phyloP scores from a whole-genome alignment of 495 filamentous ascomycete genomes.

The Neurospora sp. region DNA sequence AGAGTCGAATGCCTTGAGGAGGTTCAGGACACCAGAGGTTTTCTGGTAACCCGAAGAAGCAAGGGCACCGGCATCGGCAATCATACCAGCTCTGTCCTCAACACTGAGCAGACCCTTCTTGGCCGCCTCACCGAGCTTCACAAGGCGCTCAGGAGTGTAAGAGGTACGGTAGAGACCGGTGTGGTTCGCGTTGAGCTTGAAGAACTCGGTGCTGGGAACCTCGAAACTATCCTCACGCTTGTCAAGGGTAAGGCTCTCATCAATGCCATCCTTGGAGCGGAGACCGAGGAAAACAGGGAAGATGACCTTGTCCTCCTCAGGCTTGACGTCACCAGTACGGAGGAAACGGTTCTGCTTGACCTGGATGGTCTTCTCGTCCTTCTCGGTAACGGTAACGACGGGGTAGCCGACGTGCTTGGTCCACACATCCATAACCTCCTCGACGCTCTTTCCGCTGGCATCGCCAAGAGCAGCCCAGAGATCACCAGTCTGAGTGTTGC shows the following conservation, averaged over 20 bases:
- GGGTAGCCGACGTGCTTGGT: slow-evolving; percentile 70
- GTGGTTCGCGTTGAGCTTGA: slow-evolving; percentile 71
- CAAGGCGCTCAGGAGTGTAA: slow-evolving; percentile 56
- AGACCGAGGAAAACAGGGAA: slow-evolving; percentile 65
- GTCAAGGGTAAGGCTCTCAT: slow-evolving; percentile 52
- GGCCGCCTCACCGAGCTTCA: slow-evolving; percentile 72
- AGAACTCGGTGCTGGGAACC: slow-evolving; percentile 55
- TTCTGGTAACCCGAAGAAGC: slow-evolving; percentile 85
- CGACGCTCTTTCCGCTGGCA: slow-evolving; percentile 83
- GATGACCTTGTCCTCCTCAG: slow-evolving; percentile 69
- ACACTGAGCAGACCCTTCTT: slow-evolving; percentile 77
- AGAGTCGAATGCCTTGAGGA: slow-evolving; percentile 71
- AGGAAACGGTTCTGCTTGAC: slow-evolving; percentile 71
- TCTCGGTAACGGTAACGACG: slow-evolving; percentile 58
- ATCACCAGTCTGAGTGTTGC: slow-evolving; percentile 75
- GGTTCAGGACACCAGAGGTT: slow-evolving; percentile 77
- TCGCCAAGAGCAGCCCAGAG: slow-evolving; percentile 83
- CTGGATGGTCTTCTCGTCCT: slow-evolving; percentile 46
- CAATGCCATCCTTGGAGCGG: slow-evolving; percentile 53
- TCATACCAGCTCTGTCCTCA: slow-evolving; percentile 90
- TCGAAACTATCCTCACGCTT: slow-evolving; percentile 67
- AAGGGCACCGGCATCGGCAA: slow-evolving; percentile 87
- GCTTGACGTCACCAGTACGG: slow-evolving; percentile 66
- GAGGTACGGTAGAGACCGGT: slow-evolving; percentile 63
- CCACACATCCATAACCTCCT: slow-evolving; percentile 68